These are phyloP conservation scores for Parastagonospora nodorum DNA, from an alignment of 2,329 filamentous ascomycete genomes.

Conservation along the genomic window DNA sequence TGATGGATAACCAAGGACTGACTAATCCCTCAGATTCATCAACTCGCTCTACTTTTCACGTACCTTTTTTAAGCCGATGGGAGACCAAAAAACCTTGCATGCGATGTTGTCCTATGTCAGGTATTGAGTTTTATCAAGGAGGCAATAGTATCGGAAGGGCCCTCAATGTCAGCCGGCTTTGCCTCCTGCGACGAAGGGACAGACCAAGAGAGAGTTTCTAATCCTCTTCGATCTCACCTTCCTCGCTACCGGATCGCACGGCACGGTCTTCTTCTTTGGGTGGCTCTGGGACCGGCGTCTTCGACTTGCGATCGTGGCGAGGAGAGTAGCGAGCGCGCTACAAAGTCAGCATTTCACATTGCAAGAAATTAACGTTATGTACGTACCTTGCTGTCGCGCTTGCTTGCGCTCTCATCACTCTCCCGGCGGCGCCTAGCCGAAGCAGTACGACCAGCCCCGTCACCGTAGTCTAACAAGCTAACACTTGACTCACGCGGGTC, in stretches of 20 bases:
- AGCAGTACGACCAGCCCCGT: constrained; percentile 58
- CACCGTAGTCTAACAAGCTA: constrained; percentile 91
- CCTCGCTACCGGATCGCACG: constrained; percentile 87
- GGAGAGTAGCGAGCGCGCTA: constrained; percentile 56
- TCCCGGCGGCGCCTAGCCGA: constrained; percentile 73
- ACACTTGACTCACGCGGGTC: constrained; percentile 74
- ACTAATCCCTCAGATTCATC: too few species aligned
- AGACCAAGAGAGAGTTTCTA: constrained; percentile 30
- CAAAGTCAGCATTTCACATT: constrained; percentile 14
- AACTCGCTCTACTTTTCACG: too few species aligned
- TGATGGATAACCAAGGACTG: too few species aligned
- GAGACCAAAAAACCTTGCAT: too few species aligned
- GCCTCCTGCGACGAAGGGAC: constrained; percentile 1
- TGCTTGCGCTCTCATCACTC: constrained; percentile 61
- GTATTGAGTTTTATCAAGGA: too few species aligned
- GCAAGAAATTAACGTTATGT: not conserved
- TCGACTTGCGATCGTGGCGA: constrained; percentile 63
- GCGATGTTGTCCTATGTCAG: too few species aligned
- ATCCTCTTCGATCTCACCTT: constrained; percentile 93
- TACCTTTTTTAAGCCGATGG: too few species aligned
- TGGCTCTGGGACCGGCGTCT: constrained; percentile 53
- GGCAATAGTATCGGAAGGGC: too few species aligned
- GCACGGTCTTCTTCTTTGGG: constrained; percentile 64
- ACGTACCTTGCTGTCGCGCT: constrained; percentile 51
- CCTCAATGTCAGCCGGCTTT: not conserved